Percentiles rank a stretch among this genome's conserved stretches.
Conservation (phyloP, 2,329 filamentous ascomycete genomes). For the Talaromyces sp. region DNA sequence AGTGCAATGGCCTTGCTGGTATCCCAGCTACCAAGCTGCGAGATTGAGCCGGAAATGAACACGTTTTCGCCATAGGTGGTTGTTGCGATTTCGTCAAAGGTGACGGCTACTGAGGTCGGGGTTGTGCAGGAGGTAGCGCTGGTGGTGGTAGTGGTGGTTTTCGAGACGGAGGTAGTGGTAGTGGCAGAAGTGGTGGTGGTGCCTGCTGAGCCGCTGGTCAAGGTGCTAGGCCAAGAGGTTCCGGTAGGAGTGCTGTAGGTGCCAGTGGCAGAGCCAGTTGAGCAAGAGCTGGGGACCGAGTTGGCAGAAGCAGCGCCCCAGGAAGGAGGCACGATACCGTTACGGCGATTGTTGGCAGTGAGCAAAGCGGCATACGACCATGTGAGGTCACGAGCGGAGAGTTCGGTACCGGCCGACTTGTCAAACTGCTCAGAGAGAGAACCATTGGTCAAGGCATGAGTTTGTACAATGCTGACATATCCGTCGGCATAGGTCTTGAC, state of each 20-base stretch:
- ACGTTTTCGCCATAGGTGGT: conserved; percentile 63
- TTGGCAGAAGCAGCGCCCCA: conserved; percentile 17
- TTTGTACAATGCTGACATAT: conserved; percentile 47
- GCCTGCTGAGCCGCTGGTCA: not conserved
- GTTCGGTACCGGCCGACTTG: conserved; percentile 31
- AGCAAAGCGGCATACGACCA: conserved; percentile 46
- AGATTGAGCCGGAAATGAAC: conserved; percentile 60
- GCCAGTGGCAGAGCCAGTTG: conserved; percentile 25
- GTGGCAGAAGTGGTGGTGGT: not conserved
- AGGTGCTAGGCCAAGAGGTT: conserved; percentile 21
- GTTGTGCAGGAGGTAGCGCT: conserved; percentile 22
- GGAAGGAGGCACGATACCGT: conserved; percentile 15
- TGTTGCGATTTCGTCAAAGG: conserved; percentile 58
- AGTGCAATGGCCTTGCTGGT: conserved; percentile 54
- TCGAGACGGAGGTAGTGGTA: not conserved
- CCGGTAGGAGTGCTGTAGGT: conserved; percentile 26
- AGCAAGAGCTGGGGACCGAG: conserved; percentile 21
- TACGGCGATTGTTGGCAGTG: conserved; percentile 33
- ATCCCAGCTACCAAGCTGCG: conserved; percentile 63
- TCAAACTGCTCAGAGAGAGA: conserved; percentile 43
- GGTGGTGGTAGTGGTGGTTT: not conserved
- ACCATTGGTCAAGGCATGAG: conserved; percentile 15
- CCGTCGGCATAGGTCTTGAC: conserved; percentile 62
- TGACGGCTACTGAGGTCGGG: conserved; percentile 53
- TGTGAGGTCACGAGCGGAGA: conserved; percentile 43